phyloP scores from a whole-genome alignment of 768 basidiomycete species.

The Serpula lacrymans region DNA sequence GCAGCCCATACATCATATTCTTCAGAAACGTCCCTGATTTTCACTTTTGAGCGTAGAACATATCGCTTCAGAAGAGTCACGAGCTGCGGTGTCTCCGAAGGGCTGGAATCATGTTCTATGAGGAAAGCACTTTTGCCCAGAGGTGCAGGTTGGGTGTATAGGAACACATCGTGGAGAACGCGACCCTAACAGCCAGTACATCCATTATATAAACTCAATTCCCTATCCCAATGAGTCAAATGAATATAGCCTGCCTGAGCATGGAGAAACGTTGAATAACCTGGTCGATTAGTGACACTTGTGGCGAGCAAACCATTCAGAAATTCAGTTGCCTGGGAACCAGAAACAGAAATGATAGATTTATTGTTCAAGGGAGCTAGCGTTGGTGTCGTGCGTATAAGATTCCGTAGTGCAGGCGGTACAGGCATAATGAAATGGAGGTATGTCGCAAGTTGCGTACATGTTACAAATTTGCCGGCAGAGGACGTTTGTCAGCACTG shows the following conservation, averaged over 20 bases:
- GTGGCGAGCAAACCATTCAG: conserved; percentile 73
- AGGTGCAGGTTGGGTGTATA: conserved; percentile 56
- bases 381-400: conserved; percentile 47
- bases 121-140: conserved; percentile 44
- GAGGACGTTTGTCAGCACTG: conserved; percentile 10
- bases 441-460: too few relatives aligned
- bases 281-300: conserved; percentile 46
- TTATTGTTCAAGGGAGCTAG: conserved; percentile 63
- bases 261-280: conserved; percentile 73
- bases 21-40: conserved; percentile 70
- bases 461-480: conserved; percentile 4
- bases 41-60: conserved; percentile 86
- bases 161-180: conserved; percentile 84
- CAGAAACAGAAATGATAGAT: conserved; percentile 70
- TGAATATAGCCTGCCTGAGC: conserved; percentile 56
- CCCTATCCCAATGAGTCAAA: conserved; percentile 5
- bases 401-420: conserved; percentile 38
- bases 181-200: conserved; percentile 57
- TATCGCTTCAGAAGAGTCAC: conserved; percentile 76
- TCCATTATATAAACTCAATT: conserved; percentile 1
- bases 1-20: conserved; percentile 81
- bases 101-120: conserved; percentile 66
- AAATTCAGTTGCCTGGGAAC: conserved; percentile 77
- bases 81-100: conserved; percentile 58
- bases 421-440: conserved; percentile 19